A percentile compares a stretch with the other conserved stretches of the same genome.
These are phyloP conservation scores for Bipolaris zeicola DNA, from an alignment of 2,329 filamentous ascomycete species.

Conservation along the genomic window DNA sequence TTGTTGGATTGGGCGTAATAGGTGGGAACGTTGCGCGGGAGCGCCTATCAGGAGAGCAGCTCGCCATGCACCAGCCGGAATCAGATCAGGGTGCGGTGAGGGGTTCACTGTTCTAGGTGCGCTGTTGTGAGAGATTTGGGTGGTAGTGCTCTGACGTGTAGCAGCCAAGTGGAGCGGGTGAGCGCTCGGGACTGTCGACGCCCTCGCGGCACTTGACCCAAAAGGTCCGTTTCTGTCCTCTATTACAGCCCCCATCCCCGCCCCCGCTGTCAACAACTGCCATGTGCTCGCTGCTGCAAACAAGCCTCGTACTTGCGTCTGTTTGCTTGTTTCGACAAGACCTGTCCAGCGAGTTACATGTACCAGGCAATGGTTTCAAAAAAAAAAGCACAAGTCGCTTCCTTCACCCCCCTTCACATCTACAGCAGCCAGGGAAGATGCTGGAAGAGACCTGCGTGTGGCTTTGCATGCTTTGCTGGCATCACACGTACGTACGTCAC, in stretches of 20 bases:
- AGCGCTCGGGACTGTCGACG: slow-evolving; percentile 10
- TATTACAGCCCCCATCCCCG: slow-evolving; percentile 3
- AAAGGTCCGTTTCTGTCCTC: slow-evolving; percentile 2
- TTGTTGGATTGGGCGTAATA: slow-evolving; percentile 36
- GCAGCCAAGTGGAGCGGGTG: slow-evolving; percentile 15
- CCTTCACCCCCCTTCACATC: background rate
- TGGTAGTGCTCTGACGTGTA: slow-evolving; percentile 27
- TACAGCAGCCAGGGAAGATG: slow-evolving; percentile 6
- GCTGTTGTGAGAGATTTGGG: slow-evolving; percentile 18
- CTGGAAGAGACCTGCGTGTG: slow-evolving; percentile 3
- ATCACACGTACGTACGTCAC: background rate
- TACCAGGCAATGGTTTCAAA: background rate
- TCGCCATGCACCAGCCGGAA: slow-evolving; percentile 34
- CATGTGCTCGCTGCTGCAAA: too few relatives aligned
- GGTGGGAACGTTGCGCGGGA: slow-evolving; percentile 28
- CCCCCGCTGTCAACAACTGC: background rate
- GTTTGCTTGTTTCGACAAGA: background rate
- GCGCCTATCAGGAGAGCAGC: slow-evolving; percentile 42
- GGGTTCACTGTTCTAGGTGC: slow-evolving; percentile 11
- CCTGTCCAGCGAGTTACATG: background rate
- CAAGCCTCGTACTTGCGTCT: background rate
- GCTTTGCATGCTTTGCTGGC: slow-evolving; percentile 17
- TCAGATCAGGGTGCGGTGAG: slow-evolving; percentile 18
- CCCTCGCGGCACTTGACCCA: slow-evolving; percentile 1
- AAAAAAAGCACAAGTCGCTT: background rate